phyloP scores from a whole-genome alignment of 345 rosid genomes.

The Atalantia buxifolia region DNA sequence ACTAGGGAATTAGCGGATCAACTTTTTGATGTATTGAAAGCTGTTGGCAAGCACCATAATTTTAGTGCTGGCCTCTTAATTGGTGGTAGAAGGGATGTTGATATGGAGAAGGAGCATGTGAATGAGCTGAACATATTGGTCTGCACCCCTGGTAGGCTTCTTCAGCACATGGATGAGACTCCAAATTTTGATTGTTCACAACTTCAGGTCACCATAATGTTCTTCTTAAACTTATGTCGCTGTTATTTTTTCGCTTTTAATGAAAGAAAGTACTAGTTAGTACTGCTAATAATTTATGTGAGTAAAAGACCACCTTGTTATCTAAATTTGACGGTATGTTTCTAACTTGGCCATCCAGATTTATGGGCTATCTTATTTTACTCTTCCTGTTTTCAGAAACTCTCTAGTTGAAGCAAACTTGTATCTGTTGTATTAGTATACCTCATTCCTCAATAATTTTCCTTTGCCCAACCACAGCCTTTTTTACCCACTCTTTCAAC shows the following conservation, averaged over 20 bases:
- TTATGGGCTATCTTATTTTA: neutral
- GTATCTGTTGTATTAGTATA: neutral
- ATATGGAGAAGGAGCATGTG: constrained; percentile 71
- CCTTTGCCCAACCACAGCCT: neutral
- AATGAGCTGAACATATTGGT: constrained; percentile 78
- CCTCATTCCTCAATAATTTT: neutral
- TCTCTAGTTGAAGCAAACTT: neutral
- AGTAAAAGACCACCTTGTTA: neutral
- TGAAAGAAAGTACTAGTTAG: neutral
- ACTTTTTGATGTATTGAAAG: constrained; percentile 69
- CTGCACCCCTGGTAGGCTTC: constrained; percentile 95
- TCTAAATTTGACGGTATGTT: neutral
- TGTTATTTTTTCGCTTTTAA: neutral
- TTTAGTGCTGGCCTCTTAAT: constrained; percentile 88
- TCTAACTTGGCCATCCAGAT: neutral
- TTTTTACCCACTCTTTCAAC: neutral
- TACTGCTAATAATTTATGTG: neutral
- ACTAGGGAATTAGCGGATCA: constrained; percentile 88
- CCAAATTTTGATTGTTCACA: constrained; percentile 90
- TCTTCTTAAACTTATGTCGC: neutral
- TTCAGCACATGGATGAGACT: constrained; percentile 98
- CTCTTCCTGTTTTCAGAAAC: neutral
- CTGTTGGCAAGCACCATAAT: constrained; percentile 72
- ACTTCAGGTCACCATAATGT: constrained; percentile 57
- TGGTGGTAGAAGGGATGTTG: constrained; percentile 88